Base-by-base conservation (phyloP, 345 rosid species). In the Gossypium ekmanianum region DNA sequence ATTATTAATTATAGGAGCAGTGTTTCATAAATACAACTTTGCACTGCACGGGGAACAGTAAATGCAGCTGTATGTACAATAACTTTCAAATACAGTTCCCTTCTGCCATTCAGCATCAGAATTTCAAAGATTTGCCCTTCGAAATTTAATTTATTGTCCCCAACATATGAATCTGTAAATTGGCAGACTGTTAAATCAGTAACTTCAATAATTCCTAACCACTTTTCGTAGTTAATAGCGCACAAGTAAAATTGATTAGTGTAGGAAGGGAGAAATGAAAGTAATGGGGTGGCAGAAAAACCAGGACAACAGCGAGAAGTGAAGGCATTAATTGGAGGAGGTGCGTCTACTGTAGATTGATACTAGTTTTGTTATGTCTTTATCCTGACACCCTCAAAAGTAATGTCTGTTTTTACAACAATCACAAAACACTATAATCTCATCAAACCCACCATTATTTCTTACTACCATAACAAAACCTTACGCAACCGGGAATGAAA, bases 331-430 rank as follows among this genome's bases (percentile, higher is more conserved):
- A 74, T 61, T 66, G 27, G 74, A 8, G 56, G 74, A 72, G 80
- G 50, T 41, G 43, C 68, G 55, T 77, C 77, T 24, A 72, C 47
- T 22, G 76, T 75, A 70, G 72, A 59, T 51, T 47, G 78, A 64
- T 54, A 64, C 50, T 43, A 55, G 75, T 14, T 24, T 54, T 34
- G 84, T 76, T 67, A 63, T 29, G 87, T 79, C 87, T 64, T 80
- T 63, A 74, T 81, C 87, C 76, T 27, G 79, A 63, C 80, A 76
- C 75, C 78, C 26, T 34, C 61, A 74, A 68, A 72, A 73, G 74
- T 52, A 63, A 12, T 76, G 58, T 66, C 12, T 76, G 27, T 4
- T 65, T 44, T 74, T 79, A 65, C 69, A 79, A 64, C 58, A 57
- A 73, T 65, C 78, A 79, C 76, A 74, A 72, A 2, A 61, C 29